Conservation (phyloP, 2,329 filamentous ascomycete species). For the Pseudomassariella vexata region DNA sequence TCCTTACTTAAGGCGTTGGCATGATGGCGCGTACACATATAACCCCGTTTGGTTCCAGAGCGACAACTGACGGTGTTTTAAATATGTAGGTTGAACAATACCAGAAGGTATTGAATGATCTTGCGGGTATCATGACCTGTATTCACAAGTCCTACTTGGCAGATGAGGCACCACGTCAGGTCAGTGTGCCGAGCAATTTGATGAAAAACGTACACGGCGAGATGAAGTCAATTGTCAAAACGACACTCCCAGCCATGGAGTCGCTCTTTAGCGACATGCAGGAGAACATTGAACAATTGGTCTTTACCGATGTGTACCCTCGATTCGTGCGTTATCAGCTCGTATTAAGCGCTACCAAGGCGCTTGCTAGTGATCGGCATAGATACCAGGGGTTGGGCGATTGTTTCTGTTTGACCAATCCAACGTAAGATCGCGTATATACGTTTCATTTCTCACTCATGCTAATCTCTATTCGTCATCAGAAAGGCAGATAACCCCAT, state of each 20-base stretch:
- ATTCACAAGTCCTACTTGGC: constrained; percentile 24
- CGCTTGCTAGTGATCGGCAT: constrained; percentile 20
- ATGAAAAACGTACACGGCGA: constrained; percentile 22
- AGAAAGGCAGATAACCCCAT: constrained; percentile 38
- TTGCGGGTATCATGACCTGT: constrained; percentile 31
- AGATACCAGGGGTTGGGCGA: constrained; percentile 36
- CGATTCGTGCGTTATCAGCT: constrained; percentile 45
- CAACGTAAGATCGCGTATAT: constrained; percentile 9
- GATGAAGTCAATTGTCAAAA: constrained; percentile 19
- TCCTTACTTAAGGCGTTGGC: no score
- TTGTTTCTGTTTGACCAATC: constrained; percentile 39
- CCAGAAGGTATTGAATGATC: constrained; percentile 30
- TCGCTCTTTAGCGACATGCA: constrained; percentile 33
- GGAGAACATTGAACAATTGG: constrained; percentile 32
- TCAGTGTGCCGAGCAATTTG: constrained; percentile 22
- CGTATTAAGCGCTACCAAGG: constrained; percentile 29
- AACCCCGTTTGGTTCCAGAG: background rate
- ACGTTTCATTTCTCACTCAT: background rate
- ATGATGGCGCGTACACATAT: background rate
- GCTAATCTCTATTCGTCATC: background rate
- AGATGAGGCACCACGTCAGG: constrained; percentile 8
- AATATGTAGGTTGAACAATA: constrained; percentile 33
- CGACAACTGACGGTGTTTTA: background rate
- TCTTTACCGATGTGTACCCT: constrained; percentile 40
- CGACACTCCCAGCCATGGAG: constrained; percentile 29